Percentiles rank a stretch among this genome's conserved stretches.
Evolutionary conservation across 768 basidiomycete species (phyloP).

Genomic region (Dioszegia crocea): DNA sequence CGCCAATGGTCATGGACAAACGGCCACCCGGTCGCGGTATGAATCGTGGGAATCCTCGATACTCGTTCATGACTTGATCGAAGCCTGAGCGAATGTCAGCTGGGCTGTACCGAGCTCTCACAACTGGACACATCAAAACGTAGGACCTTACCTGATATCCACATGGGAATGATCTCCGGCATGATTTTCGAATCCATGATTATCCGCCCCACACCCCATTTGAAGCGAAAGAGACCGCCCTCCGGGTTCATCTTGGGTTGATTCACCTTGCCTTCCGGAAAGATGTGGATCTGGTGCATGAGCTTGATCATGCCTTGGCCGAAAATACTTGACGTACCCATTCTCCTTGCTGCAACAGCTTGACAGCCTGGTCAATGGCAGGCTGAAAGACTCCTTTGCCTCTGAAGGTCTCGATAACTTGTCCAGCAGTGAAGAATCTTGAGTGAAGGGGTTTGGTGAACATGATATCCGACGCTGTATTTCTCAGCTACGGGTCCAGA

Average conservation of each 20-base stretch:
- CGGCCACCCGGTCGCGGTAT: constrained; percentile 61
- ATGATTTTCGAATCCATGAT: constrained; percentile 64
- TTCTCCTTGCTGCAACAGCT: constrained; percentile 70
- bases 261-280: constrained; percentile 81
- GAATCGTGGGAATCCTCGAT: constrained; percentile 66
- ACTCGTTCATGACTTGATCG: constrained; percentile 85
- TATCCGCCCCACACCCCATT: constrained; percentile 90
- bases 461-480: constrained; percentile 63
- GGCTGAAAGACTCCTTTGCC: constrained; percentile 85
- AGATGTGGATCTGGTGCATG: constrained; percentile 74
- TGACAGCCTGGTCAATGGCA: constrained; percentile 76
- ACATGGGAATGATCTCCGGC: constrained; percentile 85
- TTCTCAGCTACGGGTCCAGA: not conserved
- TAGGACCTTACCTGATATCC: constrained; percentile 63
- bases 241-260: constrained; percentile 54
- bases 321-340: constrained; percentile 62
- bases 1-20: constrained; percentile 74
- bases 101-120: too few species aligned
- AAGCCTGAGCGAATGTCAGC: constrained; percentile 57
- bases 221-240: constrained; percentile 65
- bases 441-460: constrained; percentile 91
- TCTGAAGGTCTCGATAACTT: constrained; percentile 86
- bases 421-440: constrained; percentile 79
- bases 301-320: not conserved
- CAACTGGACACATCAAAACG: too few species aligned